Percentiles rank a stretch among this genome's conserved stretches.
Conservation (phyloP, 352 stramenopile species). For the Phytophthora fragariae region DNA sequence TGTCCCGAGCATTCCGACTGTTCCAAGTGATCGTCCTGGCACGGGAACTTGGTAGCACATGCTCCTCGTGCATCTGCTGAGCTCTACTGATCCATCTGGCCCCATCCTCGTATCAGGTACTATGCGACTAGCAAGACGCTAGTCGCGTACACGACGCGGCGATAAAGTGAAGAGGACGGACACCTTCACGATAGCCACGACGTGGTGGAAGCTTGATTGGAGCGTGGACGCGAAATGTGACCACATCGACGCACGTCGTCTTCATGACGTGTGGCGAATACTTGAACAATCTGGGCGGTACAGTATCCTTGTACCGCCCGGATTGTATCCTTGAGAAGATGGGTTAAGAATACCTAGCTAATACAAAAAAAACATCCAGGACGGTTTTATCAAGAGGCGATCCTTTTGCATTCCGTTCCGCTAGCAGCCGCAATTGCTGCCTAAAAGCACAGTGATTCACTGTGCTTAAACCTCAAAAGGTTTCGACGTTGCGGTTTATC, state of each 20-base stretch:
- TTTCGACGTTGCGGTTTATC: too few species aligned
- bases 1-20: not conserved
- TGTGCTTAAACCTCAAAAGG: too few species aligned
- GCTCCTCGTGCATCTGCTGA: constrained; percentile 22
- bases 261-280: not conserved
- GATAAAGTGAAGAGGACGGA: constrained; percentile 25
- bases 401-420: too few species aligned
- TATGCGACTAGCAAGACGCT: constrained; percentile 33
- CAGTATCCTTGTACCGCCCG: too few species aligned
- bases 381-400: too few species aligned
- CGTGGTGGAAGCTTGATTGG: constrained; percentile 23
- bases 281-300: not conserved
- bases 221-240: constrained; percentile 3
- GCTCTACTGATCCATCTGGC: constrained; percentile 29
- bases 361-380: too few species aligned
- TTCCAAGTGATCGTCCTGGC: constrained; percentile 24
- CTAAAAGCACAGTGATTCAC: too few species aligned
- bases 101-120: not conserved
- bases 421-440: too few species aligned
- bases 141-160: constrained; percentile 7
- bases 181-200: not conserved
- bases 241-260: too few species aligned
- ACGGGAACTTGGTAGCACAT: constrained; percentile 24
- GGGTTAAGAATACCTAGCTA: too few species aligned
- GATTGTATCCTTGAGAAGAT: too few species aligned